Evolutionary conservation across 306 rosid genomes (phyloP).

Genomic region (Ormosia emarginata): DNA sequence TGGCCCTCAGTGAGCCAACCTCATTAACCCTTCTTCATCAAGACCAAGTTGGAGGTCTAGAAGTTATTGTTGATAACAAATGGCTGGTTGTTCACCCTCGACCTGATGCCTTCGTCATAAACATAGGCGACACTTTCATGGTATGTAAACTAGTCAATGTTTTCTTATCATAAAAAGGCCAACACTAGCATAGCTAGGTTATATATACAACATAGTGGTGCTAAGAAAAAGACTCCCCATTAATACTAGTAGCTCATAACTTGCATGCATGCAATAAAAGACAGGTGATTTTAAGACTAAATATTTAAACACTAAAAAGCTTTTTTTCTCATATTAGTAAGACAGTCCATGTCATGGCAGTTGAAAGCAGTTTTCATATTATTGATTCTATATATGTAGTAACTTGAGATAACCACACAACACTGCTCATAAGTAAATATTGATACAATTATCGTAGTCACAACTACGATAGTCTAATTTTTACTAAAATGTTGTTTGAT

Average conservation of each 20-base stretch:
- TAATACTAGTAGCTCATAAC: too few relatives aligned
- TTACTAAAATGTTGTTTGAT: neutral
- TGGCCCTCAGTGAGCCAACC: conserved; percentile 77
- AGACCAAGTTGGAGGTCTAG: conserved; percentile 64
- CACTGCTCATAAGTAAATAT: neutral
- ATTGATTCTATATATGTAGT: neutral
- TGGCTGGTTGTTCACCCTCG: conserved; percentile 58
- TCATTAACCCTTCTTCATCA: conserved; percentile 72
- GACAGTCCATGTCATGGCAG: neutral
- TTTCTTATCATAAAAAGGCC: neutral
- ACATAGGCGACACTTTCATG: conserved; percentile 71
- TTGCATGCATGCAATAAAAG: too few relatives aligned
- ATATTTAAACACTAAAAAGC: too few relatives aligned
- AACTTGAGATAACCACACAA: neutral
- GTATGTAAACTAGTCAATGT: conserved; percentile 18
- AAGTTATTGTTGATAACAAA: conserved; percentile 45
- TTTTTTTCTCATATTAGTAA: too few relatives aligned
- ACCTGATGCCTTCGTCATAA: conserved; percentile 57
- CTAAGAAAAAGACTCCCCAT: too few relatives aligned
- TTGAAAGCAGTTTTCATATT: neutral
- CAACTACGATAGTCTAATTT: neutral
- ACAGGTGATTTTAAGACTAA: too few relatives aligned
- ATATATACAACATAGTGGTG: too few relatives aligned
- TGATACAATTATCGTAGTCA: neutral
- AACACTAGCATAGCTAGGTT: neutral